Evolutionary conservation across 2,329 filamentous ascomycete genomes (phyloP).

Genomic region (Aspergillus vadensis): DNA sequence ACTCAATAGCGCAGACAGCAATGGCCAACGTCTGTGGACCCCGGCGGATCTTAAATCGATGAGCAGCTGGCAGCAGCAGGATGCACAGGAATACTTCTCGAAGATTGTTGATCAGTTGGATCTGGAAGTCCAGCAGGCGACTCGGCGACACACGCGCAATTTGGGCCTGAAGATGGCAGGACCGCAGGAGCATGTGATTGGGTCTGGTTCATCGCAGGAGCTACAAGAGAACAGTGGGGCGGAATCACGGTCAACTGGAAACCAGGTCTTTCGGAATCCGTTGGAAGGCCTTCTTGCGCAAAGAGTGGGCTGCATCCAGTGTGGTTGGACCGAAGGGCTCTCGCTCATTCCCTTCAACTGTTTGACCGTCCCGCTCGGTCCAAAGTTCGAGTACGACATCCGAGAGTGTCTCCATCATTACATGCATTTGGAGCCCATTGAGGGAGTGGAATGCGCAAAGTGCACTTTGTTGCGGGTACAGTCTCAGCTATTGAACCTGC

Average conservation of each 20-base stretch:
- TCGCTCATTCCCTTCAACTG: constrained; percentile 94
- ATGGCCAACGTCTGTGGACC: constrained; percentile 79
- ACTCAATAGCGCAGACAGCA: constrained; percentile 69
- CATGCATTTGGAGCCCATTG: constrained; percentile 79
- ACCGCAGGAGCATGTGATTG: constrained; percentile 37
- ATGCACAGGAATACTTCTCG: constrained; percentile 96
- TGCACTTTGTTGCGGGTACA: constrained; percentile 73
- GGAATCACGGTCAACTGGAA: constrained; percentile 18
- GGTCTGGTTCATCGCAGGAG: constrained; percentile 21
- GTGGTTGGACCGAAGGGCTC: constrained; percentile 83
- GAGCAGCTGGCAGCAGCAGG: constrained; percentile 94
- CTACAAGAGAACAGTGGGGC: constrained; percentile 18
- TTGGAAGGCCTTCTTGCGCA: constrained; percentile 87
- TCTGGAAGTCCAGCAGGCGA: constrained; percentile 66
- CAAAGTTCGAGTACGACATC: constrained; percentile 67
- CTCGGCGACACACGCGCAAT: constrained; percentile 46
- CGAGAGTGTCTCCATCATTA: constrained; percentile 81
- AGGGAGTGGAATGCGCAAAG: constrained; percentile 86
- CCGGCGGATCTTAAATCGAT: constrained; percentile 81
- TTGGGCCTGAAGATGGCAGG: constrained; percentile 44
- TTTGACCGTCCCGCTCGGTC: constrained; percentile 78
- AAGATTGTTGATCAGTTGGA: constrained; percentile 85
- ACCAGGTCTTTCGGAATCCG: constrained; percentile 63
- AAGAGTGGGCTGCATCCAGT: constrained; percentile 81
- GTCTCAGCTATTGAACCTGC: constrained; percentile 53